These are phyloP conservation scores for Elaeis oleifera DNA, from an alignment of 202 grass and related monocot species.

Conservation along the genomic window DNA sequence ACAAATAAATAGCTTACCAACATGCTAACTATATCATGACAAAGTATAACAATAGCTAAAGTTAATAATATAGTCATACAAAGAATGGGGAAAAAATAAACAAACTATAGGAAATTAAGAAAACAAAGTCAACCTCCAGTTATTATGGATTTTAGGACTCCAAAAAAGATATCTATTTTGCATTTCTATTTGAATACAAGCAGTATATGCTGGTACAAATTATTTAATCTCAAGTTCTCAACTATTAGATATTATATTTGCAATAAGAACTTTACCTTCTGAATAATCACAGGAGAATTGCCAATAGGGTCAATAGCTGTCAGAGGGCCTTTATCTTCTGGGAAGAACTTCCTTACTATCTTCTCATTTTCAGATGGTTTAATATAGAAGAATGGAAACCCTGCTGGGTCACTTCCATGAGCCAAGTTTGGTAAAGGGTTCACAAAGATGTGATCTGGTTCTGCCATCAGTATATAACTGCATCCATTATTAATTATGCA, in stretches of 20 bases:
- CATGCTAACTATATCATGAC: too few relatives aligned
- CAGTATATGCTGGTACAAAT: not conserved
- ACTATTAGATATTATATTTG: too few relatives aligned
- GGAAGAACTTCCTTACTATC: slow-evolving; percentile 71
- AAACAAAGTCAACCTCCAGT: too few relatives aligned
- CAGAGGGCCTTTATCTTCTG: slow-evolving; percentile 50
- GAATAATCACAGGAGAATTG: slow-evolving; percentile 85
- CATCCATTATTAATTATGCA: not conserved
- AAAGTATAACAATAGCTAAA: too few relatives aligned
- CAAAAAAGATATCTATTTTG: not conserved
- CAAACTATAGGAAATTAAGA: not conserved
- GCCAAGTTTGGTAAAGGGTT: slow-evolving; percentile 92
- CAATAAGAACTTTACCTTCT: slow-evolving; percentile 40
- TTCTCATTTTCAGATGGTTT: slow-evolving; percentile 68
- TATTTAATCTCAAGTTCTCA: not conserved
- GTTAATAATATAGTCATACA: too few relatives aligned
- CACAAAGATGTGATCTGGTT: slow-evolving; percentile 91
- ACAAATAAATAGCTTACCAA: too few relatives aligned
- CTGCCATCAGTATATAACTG: slow-evolving; percentile 96
- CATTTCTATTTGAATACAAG: slow-evolving; percentile 4
- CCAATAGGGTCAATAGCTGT: slow-evolving; percentile 88
- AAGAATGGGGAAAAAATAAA: not conserved
- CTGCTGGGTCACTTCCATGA: slow-evolving; percentile 43
- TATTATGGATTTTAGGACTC: too few relatives aligned
- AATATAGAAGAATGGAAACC: slow-evolving; percentile 93